These are phyloP conservation scores for Verticillium longisporum DNA, from an alignment of 2,329 filamentous ascomycete genomes.

Conservation along the genomic window DNA sequence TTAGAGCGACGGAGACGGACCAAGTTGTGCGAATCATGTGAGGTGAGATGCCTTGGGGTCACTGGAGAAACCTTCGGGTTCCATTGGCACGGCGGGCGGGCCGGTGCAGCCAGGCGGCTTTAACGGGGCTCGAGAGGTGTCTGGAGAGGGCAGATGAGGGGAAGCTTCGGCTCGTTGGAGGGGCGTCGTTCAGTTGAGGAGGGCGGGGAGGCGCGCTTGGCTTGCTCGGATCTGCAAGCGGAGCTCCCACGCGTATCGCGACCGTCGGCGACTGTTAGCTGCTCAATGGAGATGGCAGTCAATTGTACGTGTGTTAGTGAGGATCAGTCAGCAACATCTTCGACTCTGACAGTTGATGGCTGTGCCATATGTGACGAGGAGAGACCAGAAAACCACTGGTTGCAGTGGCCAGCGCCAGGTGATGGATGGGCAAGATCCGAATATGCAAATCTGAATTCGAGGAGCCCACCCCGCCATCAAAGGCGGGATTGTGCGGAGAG, in stretches of 20 bases:
- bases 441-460: no score
- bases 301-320: no score
- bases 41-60: background rate
- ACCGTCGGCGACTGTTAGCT: background rate
- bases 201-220: background rate
- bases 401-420: no score
- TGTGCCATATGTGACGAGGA: no score
- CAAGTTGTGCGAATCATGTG: conserved; percentile 2
- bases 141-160: background rate
- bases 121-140: background rate
- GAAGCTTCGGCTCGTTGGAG: background rate
- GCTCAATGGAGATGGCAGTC: no score
- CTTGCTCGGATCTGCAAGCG: background rate
- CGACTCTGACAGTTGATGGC: no score
- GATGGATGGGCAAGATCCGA: no score
- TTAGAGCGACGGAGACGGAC: background rate
- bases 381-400: no score
- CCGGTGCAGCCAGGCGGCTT: conserved; percentile 2
- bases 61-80: background rate
- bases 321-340: no score
- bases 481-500: background rate
- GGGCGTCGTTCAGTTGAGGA: background rate
- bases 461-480: background rate
- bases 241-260: background rate
- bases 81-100: conserved; percentile 3